A percentile compares a stretch with the other conserved stretches of the same genome.
Conservation (phyloP, 192 early-diverging fungal genomes). For the Coemansia sp. region DNA sequence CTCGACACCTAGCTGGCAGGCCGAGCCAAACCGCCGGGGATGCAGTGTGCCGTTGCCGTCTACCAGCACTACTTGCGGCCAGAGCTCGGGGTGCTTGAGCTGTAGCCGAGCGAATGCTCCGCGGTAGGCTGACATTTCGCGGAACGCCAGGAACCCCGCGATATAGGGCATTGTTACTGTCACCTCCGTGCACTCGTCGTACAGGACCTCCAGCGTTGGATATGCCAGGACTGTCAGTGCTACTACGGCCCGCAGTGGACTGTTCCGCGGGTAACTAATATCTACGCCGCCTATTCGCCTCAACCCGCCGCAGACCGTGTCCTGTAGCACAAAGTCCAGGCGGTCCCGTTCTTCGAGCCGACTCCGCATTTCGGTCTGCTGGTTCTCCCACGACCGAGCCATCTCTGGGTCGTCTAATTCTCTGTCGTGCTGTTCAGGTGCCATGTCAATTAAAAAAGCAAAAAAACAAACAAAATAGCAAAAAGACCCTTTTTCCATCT, state of each 20-base stretch:
- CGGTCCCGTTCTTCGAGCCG: slow-evolving; percentile 13
- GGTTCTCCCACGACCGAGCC: slow-evolving; percentile 12
- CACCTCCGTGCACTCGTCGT: slow-evolving; percentile 58
- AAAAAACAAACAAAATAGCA: background rate
- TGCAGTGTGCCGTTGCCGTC: slow-evolving; percentile 90
- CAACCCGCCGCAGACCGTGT: slow-evolving; percentile 26
- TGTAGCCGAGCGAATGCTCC: slow-evolving; percentile 58
- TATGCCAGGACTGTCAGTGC: slow-evolving; percentile 70
- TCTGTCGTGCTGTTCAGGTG: background rate
- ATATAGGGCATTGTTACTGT: slow-evolving; percentile 76
- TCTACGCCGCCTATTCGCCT: slow-evolving; percentile 73
- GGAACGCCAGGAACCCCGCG: slow-evolving; percentile 88
- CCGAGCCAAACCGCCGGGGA: slow-evolving; percentile 83
- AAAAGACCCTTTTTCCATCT: background rate
- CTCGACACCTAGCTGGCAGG: slow-evolving; percentile 76
- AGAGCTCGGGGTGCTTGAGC: slow-evolving; percentile 50
- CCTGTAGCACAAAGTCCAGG: slow-evolving; percentile 11
- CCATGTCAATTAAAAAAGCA: background rate
- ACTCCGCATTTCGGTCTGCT: slow-evolving; percentile 22
- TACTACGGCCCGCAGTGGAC: slow-evolving; percentile 59
- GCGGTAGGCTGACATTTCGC: slow-evolving; percentile 69
- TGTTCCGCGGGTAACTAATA: slow-evolving; percentile 63
- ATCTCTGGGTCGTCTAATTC: background rate
- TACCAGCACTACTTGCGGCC: slow-evolving; percentile 77
- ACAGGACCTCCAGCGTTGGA: slow-evolving; percentile 66